Evolutionary conservation across 1,139 yeast genomes (phyloP).

Genomic region (Lodderomyces orthopsilosis): DNA sequence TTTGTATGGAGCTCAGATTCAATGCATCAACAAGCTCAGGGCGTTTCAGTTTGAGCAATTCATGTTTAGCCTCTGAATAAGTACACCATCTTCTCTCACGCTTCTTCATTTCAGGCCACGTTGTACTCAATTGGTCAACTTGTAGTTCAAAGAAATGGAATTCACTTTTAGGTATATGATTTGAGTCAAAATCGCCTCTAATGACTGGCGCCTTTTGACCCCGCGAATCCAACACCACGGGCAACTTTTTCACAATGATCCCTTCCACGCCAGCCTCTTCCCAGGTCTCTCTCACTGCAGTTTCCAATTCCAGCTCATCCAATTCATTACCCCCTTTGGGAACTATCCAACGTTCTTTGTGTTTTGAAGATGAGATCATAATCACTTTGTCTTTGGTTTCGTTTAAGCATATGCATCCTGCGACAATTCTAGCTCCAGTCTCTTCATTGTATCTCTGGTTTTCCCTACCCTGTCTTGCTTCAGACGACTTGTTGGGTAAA

Average conservation of each 20-base stretch:
- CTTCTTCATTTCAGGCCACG: constrained; percentile 70
- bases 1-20: constrained; percentile 47
- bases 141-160: constrained; percentile 81
- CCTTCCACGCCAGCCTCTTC: constrained; percentile 95
- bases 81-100: constrained; percentile 76
- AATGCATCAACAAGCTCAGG: constrained; percentile 70
- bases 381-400: constrained; percentile 57
- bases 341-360: constrained; percentile 71
- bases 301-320: constrained; percentile 64
- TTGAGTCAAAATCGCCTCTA: constrained; percentile 42
- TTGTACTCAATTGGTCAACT: constrained; percentile 51
- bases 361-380: constrained; percentile 72
- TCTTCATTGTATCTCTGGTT: constrained; percentile 43
- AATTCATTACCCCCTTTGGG: constrained; percentile 96
- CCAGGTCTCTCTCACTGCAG: constrained; percentile 93
- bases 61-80: constrained; percentile 68
- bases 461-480: constrained; percentile 34
- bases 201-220: constrained; percentile 58
- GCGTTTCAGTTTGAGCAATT: constrained; percentile 56
- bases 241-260: constrained; percentile 50
- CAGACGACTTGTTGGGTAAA: constrained; percentile 13
- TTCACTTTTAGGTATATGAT: constrained; percentile 62
- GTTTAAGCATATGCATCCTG: constrained; percentile 83
- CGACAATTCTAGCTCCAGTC: constrained; percentile 81
- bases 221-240: constrained; percentile 65